Conservation (phyloP, 345 rosid species). For the Leavenworthia alabamica region DNA sequence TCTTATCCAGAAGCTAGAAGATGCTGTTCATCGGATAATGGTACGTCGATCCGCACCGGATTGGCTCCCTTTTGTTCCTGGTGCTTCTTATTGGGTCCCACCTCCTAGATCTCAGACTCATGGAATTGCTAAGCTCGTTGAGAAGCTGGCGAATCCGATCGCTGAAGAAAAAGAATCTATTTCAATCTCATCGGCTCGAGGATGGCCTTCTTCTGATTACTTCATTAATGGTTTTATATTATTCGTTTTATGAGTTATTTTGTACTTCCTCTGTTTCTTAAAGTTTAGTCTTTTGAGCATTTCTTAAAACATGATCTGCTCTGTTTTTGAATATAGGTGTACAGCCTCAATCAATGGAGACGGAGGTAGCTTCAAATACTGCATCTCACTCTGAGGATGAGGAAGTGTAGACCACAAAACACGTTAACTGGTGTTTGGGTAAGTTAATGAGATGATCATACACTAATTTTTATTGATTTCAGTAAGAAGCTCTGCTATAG, state of each 20-base stretch:
- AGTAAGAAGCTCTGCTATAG: not conserved
- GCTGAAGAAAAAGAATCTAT: slow-evolving; percentile 46
- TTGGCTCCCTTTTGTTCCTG: slow-evolving; percentile 96
- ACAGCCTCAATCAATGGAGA: slow-evolving; percentile 33
- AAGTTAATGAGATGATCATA: slow-evolving; percentile 7
- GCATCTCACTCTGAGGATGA: slow-evolving; percentile 49
- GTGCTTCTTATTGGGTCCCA: slow-evolving; percentile 94
- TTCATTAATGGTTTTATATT: slow-evolving; percentile 57
- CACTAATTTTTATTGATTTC: not conserved
- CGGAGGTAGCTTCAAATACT: slow-evolving; percentile 21
- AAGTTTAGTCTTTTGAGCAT: not conserved
- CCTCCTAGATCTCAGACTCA: slow-evolving; percentile 52
- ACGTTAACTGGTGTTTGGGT: slow-evolving; percentile 20
- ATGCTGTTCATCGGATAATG: slow-evolving; percentile 80
- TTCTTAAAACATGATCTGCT: not conserved
- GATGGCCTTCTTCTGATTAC: slow-evolving; percentile 89
- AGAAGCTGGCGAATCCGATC: slow-evolving; percentile 60
- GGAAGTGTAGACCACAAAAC: slow-evolving; percentile 33
- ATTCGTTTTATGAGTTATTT: not conserved
- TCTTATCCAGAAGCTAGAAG: slow-evolving; percentile 67
- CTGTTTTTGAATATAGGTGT: slow-evolving; percentile 34
- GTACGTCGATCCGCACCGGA: slow-evolving; percentile 92
- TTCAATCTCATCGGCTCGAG: slow-evolving; percentile 53
- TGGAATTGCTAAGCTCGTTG: slow-evolving; percentile 72
- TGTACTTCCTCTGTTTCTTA: not conserved